These are phyloP conservation scores for Hypocrella siamensis DNA, from an alignment of 2,329 filamentous ascomycete genomes.

Conservation along the genomic window DNA sequence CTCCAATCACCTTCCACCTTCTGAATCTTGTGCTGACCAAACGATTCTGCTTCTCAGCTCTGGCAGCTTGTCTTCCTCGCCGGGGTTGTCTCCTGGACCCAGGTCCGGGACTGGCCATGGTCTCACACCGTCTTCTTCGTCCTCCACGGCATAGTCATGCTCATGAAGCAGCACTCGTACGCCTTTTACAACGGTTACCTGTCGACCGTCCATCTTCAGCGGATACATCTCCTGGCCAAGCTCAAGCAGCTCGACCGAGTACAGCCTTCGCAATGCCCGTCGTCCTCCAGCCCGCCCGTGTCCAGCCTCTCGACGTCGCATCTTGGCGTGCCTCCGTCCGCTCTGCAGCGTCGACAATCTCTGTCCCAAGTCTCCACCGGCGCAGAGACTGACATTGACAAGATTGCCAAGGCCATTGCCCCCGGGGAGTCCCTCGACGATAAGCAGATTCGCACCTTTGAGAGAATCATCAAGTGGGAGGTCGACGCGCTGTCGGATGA, in stretches of 20 bases:
- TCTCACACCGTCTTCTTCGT: slow-evolving; percentile 68
- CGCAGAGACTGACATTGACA: slow-evolving; percentile 38
- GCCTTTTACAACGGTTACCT: slow-evolving; percentile 65
- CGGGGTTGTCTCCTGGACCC: slow-evolving; percentile 46
- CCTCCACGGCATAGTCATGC: slow-evolving; percentile 55
- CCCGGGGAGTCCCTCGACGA: slow-evolving; percentile 41
- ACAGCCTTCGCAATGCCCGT: slow-evolving; percentile 27
- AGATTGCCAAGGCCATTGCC: slow-evolving; percentile 45
- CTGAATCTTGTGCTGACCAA: background rate
- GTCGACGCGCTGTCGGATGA: slow-evolving; percentile 49
- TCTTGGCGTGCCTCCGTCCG: slow-evolving; percentile 23
- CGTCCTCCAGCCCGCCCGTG: slow-evolving; percentile 22
- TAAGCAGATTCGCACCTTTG: slow-evolving; percentile 48
- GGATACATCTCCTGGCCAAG: slow-evolving; percentile 25
- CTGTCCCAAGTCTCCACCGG: slow-evolving; percentile 15
- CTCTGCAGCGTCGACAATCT: slow-evolving; percentile 25
- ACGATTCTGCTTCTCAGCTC: slow-evolving; percentile 19
- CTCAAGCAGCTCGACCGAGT: slow-evolving; percentile 43
- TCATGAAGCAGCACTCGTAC: slow-evolving; percentile 78
- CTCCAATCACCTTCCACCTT: too few relatives aligned
- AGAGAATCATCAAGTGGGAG: slow-evolving; percentile 50
- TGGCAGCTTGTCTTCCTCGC: slow-evolving; percentile 55
- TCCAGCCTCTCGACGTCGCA: slow-evolving; percentile 29
- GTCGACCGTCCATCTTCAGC: slow-evolving; percentile 40
- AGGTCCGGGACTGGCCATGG: slow-evolving; percentile 66